Evolutionary conservation across 2,329 filamentous ascomycete genomes (phyloP), one percentile per base, ranked within the genome.

Genomic region (Aspergillus ibericus): DNA sequence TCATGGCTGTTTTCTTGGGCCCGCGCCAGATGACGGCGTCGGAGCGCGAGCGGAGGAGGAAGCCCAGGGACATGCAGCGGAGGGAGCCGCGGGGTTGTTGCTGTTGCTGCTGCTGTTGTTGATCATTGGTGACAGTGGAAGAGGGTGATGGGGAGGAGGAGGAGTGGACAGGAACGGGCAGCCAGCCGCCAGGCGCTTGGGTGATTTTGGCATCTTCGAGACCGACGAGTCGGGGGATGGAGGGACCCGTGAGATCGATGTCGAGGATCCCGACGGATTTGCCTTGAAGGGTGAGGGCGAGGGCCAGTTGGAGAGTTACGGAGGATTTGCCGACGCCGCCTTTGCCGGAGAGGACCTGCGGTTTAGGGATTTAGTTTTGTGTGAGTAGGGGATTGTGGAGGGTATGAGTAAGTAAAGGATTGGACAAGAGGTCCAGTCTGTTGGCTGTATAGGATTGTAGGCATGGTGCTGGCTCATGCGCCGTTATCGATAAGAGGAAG

Each of bases 1-100:
- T 92, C 95, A 99, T 99, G 52, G 95, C 95, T 4, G 95, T 99
- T 80, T 99, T 99, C 78, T 99, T 99, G 2, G 95, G 95, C 0
- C 95, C 95, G 54, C 95, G 86, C 95, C 95, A 99, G 38, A 99
- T 95, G 0, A 99, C 93, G 0, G 95, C 93, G 68, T 97, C 92
- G 62, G 90, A 91, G 67, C 93, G 83, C 61, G 87, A 85, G 3
- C 88, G 87, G 5, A 99, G 83, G 6, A 99, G 83, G 69, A 99
- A 98, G 2, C 93, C 95, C 1, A 99, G 82, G 56, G 92, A 96
- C 90, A 98, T 97, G 74, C 92, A 95, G 60, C 78, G 75, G 36
- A 81, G 71, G 15, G 78, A 75, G 32, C 79, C 78, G 20, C 70
- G 70, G 4, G 61, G 47, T 52, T 65, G 34, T 5, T 61, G 46